Evolutionary conservation across 495 filamentous ascomycete genomes (phyloP), one percentile per base, ranked within the genome.

Genomic region (Alectoria sarmentosa): DNA sequence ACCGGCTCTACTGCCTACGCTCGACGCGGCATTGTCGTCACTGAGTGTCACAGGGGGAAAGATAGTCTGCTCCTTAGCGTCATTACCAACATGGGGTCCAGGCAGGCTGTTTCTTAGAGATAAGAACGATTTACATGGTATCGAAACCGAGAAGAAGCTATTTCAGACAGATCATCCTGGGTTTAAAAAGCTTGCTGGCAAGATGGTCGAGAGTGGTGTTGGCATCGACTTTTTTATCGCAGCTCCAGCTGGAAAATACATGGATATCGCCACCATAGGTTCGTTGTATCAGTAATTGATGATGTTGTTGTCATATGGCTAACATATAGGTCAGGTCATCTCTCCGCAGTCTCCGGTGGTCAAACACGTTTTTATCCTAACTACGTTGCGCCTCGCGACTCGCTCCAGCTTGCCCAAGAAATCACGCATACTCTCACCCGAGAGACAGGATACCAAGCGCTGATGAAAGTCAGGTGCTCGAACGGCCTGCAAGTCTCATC

Each of bases 401-500:
- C 85, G 39, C 78, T 87, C 63, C 94, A 92, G 76, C 79, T 98
- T n/a, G 86, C 84, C 5, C 81, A 88, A 48, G 94, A 99, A 74
- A 82, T 99, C 67, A 83, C 86, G 62, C 94, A 97, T 71, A 87
- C 89, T 10, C 85, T 96, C n/a, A 91, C 86, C 3, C 81, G 94
- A 65, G 92, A 97, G 73, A 96, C 93, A 23, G 94, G 94, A 36
- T 99, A 93, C 72, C 93, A 97, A 76, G 91, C 92, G 11, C 81
- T 98, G 69, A 94, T 99, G 91, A 99, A 99, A 80, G 94, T 98
- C 60, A 88, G 94, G 54, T 99, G 94, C 76, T 96, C 91, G 11
- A 98, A 95, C 71, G 94, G 94, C 21, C 83, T 99, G 37, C 94
- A 99, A 75, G 90, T 99, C 21, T 87, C 90, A 26, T 84, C 86